These are phyloP conservation scores for Colletotrichum cordylinicola DNA, from an alignment of 2,329 filamentous ascomycete species.

Conservation along the genomic window DNA sequence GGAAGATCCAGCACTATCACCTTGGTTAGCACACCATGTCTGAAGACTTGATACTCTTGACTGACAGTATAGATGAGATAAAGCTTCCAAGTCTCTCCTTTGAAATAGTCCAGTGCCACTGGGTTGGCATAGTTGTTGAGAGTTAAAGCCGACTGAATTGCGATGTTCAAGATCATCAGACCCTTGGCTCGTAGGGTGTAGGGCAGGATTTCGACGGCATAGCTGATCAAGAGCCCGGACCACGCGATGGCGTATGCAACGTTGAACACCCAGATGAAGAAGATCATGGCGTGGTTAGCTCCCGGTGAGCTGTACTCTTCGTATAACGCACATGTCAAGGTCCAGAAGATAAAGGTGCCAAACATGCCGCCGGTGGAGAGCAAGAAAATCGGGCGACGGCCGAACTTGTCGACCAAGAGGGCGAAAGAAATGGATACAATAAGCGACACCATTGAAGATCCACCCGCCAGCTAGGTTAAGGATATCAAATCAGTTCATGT, in stretches of 20 bases:
- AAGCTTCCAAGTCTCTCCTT: conserved; percentile 54
- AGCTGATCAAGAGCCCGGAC: conserved; percentile 63
- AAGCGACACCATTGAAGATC: conserved; percentile 57
- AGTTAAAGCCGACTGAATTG: conserved; percentile 58
- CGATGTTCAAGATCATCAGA: conserved; percentile 62
- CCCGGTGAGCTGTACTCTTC: conserved; percentile 41
- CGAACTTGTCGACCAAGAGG: conserved; percentile 58
- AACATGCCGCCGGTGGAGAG: conserved; percentile 40
- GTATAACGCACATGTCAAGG: conserved; percentile 49
- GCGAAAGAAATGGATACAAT: conserved; percentile 58
- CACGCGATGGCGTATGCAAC: conserved; percentile 60
- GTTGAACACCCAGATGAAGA: conserved; percentile 44
- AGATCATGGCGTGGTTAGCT: conserved; percentile 47
- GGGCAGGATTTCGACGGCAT: conserved; percentile 55
- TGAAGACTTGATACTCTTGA: conserved; percentile 9
- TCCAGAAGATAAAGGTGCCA: conserved; percentile 57
- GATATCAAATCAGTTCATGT: neutral
- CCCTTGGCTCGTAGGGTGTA: conserved; percentile 58
- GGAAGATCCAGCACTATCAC: conserved; percentile 9
- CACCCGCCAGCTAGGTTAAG: conserved; percentile 36
- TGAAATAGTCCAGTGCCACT: conserved; percentile 55
- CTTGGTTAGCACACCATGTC: neutral
- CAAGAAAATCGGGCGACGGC: conserved; percentile 57
- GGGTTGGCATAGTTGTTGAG: conserved; percentile 62
- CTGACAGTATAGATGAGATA: conserved; percentile 62